Evolutionary conservation across 2,329 filamentous ascomycete genomes (phyloP), one percentile per base, ranked within the genome.

Genomic region (Paraphoma sp.): DNA sequence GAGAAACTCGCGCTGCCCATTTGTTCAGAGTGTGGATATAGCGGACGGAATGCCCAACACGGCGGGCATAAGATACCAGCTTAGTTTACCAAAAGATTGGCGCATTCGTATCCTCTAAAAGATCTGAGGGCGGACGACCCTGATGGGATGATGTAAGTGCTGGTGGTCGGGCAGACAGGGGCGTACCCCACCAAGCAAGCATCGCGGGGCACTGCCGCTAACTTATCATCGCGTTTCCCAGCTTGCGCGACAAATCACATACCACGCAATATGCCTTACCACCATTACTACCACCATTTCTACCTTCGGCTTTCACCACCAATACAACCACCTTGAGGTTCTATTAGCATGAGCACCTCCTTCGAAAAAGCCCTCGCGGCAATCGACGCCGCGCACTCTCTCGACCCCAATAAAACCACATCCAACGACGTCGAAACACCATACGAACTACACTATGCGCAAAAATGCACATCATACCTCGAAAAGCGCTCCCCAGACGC

Each of bases 371-470:
- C 89, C 28, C 80, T 93, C 41, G 74, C 81, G 38, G 82, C 87
- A 63, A 93, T 96, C 70, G 91, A 95, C 78, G 83, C 84, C 52
- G 91, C 89, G 0, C 90, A 92, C 76, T 79, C 85, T 53, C 76
- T 84, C 62, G 90, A 93, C 73, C 89, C 90, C 4, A 89, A 80
- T 68, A 83, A 81, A 56, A 75, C 81, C 48, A 80, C 78, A 14
- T 18, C 63, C 54, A 76, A 81, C 51, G 77, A 73, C 57, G 71
- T 75, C 33, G 67, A 77, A 50, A 68, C 87, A 1, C 89, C 91
- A 0, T 93, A 92, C 77, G 92, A 96, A 77, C 86, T 94, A 1
- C 87, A 92, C 79, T 96, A 96, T 73, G 91, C 92, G 6, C 83
- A 84, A 48, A 87, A 92, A 76, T 93, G 93, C 89, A 92, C 89